Evolutionary conservation across 495 filamentous ascomycete genomes (phyloP).

Genomic region (Penicillium dipodomyicola): DNA sequence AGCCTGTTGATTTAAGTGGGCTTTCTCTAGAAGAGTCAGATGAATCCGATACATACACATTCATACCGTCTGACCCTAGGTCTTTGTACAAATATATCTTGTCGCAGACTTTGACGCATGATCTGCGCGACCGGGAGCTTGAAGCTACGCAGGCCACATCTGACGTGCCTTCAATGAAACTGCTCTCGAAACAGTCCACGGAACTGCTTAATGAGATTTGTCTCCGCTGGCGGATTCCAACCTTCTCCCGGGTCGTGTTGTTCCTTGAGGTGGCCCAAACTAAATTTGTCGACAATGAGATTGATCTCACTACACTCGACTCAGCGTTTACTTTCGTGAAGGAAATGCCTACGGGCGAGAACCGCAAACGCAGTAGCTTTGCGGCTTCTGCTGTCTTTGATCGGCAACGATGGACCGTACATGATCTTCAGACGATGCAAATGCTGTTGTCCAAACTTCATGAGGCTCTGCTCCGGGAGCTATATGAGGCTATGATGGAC

Average conservation of each 20-base stretch:
- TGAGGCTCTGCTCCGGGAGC: conserved; percentile 79
- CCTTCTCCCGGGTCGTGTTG: conserved; percentile 73
- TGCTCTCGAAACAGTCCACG: conserved; percentile 77
- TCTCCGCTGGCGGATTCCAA: conserved; percentile 86
- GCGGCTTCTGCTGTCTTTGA: conserved; percentile 53
- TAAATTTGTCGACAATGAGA: conserved; percentile 84
- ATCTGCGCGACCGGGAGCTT: conserved; percentile 57
- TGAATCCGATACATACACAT: conserved; percentile 69
- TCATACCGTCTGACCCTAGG: conserved; percentile 83
- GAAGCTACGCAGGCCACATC: conserved; percentile 52
- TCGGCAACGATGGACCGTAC: conserved; percentile 70
- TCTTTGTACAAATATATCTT: conserved; percentile 76
- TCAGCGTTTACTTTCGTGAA: conserved; percentile 79
- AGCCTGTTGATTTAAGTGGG: conserved; percentile 71
- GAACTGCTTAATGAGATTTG: conserved; percentile 84
- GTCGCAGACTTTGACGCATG: conserved; percentile 67
- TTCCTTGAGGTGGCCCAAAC: conserved; percentile 82
- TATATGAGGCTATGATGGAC: conserved; percentile 80
- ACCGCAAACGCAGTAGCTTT: conserved; percentile 46
- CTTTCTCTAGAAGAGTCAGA: conserved; percentile 54
- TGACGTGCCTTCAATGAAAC: conserved; percentile 54
- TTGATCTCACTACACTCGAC: conserved; percentile 76
- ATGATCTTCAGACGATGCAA: conserved; percentile 73
- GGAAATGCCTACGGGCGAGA: conserved; percentile 55
- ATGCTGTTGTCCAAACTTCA: conserved; percentile 71